phyloP scores from a whole-genome alignment of 1,284 basidiomycete genomes.

The Omphalotus olearius region DNA sequence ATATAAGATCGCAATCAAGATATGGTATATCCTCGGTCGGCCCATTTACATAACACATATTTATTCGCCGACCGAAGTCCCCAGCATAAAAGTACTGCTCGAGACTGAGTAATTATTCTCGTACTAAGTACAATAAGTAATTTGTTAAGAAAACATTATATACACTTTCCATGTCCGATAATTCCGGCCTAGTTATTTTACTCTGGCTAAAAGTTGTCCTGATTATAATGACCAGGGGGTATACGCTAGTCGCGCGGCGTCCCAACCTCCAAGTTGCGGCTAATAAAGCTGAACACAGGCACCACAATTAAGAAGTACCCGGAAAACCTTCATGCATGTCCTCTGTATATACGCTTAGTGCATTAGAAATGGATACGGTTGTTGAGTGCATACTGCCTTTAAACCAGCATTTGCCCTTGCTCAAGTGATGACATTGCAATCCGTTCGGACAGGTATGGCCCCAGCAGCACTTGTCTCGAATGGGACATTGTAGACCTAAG shows the following conservation, averaged over 20 bases:
- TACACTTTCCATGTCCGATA: too few relatives aligned
- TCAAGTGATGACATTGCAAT: conserved; percentile 59
- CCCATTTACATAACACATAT: too few relatives aligned
- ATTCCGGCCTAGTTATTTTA: too few relatives aligned
- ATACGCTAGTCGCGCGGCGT: too few relatives aligned
- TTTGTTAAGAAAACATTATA: too few relatives aligned
- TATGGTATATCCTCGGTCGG: background rate
- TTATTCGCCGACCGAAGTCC: too few relatives aligned
- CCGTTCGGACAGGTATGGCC: conserved; percentile 79
- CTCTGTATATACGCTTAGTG: conserved; percentile 20
- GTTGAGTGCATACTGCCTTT: conserved; percentile 59
- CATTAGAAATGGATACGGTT: background rate
- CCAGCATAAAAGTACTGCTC: too few relatives aligned
- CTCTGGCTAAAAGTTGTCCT: too few relatives aligned
- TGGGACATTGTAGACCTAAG: conserved; percentile 66
- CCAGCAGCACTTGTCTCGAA: conserved; percentile 72
- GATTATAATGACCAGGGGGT: too few relatives aligned
- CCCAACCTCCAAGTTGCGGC: too few relatives aligned
- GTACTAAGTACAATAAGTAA: too few relatives aligned
- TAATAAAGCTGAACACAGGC: background rate
- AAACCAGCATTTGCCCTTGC: conserved; percentile 78
- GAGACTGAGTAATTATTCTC: too few relatives aligned
- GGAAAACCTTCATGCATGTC: conserved; percentile 27
- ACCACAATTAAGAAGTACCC: background rate
- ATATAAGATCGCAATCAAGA: background rate